Percentiles rank a stretch among this genome's conserved stretches.
Evolutionary conservation across 345 rosid genomes (phyloP).

Genomic region (Euphorbia pulcherrima): DNA sequence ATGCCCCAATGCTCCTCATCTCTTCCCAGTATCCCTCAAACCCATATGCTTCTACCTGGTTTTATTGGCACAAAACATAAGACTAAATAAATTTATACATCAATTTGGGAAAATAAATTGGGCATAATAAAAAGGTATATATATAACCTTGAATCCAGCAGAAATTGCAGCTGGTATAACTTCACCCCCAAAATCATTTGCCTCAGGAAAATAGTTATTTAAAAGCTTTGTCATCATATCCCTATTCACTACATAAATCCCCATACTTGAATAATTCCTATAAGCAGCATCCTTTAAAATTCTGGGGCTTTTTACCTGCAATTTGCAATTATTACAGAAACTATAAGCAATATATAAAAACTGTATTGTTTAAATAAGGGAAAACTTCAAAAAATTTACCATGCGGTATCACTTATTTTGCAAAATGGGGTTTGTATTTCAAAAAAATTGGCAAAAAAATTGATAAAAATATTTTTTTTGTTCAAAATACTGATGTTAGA

Average conservation of each 20-base stretch:
- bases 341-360: background rate
- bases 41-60: constrained; percentile 58
- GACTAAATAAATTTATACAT: background rate
- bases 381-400: too few relatives aligned
- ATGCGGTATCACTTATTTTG: too few relatives aligned
- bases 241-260: constrained; percentile 63
- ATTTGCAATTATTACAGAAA: constrained; percentile 9
- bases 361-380: too few relatives aligned
- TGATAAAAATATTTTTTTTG: too few relatives aligned
- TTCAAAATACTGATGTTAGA: too few relatives aligned
- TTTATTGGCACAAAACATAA: constrained; percentile 5
- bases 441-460: too few relatives aligned
- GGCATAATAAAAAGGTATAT: background rate
- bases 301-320: constrained; percentile 37
- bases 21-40: constrained; percentile 84
- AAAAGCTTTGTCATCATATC: constrained; percentile 54
- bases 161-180: constrained; percentile 65
- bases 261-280: constrained; percentile 44
- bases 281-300: constrained; percentile 14
- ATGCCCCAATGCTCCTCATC: constrained; percentile 57
- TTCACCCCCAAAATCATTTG: constrained; percentile 54
- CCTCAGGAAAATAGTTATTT: constrained; percentile 43
- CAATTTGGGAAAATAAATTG: too few relatives aligned
- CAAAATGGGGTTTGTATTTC: too few relatives aligned
- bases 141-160: constrained; percentile 61